Evolutionary conservation across 2,329 filamentous ascomycete species (phyloP).

Genomic region (Aspergillus sp.): DNA sequence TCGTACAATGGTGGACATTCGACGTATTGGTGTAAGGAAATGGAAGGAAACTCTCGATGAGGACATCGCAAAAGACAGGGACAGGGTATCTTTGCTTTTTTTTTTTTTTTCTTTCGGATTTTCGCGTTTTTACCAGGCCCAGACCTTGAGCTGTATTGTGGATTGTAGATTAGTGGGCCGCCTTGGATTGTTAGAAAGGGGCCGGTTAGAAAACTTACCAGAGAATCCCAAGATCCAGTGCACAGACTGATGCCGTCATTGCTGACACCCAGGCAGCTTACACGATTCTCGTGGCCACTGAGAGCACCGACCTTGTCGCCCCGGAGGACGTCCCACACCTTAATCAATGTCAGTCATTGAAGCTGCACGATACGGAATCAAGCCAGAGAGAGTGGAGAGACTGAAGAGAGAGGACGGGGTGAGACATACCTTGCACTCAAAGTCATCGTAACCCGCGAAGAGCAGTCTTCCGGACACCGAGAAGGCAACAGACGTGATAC

Average conservation of each 20-base stretch:
- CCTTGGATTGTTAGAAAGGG: neutral
- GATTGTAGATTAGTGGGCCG: conserved; percentile 11
- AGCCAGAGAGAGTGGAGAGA: neutral
- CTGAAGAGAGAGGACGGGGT: neutral
- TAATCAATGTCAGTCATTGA: conserved; percentile 22
- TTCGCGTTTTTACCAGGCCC: conserved; percentile 65
- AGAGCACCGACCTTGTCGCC: conserved; percentile 96
- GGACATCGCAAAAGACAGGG: conserved; percentile 36
- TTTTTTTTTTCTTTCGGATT: conserved; percentile 26
- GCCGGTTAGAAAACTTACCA: conserved; percentile 63
- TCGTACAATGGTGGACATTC: conserved; percentile 43
- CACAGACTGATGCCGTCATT: conserved; percentile 99
- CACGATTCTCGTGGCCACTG: conserved; percentile 96
- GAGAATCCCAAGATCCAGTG: conserved; percentile 98
- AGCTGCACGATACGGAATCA: neutral
- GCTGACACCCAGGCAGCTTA: conserved; percentile 97
- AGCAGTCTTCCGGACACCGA: conserved; percentile 93
- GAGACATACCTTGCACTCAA: conserved; percentile 91
- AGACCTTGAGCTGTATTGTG: conserved; percentile 71
- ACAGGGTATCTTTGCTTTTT: conserved; percentile 37
- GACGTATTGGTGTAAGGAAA: conserved; percentile 34
- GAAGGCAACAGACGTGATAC: conserved; percentile 96
- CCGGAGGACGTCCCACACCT: conserved; percentile 98
- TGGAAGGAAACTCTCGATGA: conserved; percentile 34
- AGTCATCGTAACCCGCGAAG: conserved; percentile 98